Percentiles rank a stretch among this genome's conserved stretches.
Conservation (phyloP, 768 basidiomycete genomes). For the Lactarius hengduanensis region DNA sequence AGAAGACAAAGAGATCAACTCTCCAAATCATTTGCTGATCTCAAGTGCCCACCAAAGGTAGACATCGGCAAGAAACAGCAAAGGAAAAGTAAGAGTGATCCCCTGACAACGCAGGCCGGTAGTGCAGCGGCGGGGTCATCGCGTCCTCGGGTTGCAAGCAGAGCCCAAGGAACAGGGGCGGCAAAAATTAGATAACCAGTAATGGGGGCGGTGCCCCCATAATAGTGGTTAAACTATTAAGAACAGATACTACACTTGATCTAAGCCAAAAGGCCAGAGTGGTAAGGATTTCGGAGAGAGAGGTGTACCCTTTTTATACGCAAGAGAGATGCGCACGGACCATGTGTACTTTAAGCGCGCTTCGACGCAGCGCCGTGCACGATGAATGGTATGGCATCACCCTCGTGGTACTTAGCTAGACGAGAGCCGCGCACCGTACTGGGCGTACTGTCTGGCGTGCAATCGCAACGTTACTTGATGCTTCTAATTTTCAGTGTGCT, state of each 20-base stretch:
- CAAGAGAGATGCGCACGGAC: conserved; percentile 22
- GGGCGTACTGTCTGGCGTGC: neutral
- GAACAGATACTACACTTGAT: conserved; percentile 98
- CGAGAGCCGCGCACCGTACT: too few relatives aligned
- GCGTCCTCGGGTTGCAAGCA: conserved; percentile 29
- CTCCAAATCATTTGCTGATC: conserved; percentile 20
- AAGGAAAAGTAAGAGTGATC: conserved; percentile 24
- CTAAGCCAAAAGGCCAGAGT: conserved; percentile 96
- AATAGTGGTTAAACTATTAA: conserved; percentile 68
- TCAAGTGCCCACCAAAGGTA: conserved; percentile 6
- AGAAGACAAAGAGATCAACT: neutral
- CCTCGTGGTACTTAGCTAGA: neutral
- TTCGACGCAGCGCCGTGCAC: neutral
- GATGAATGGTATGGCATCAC: neutral
- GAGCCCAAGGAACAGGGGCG: conserved; percentile 32
- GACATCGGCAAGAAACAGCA: conserved; percentile 17
- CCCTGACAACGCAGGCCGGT: conserved; percentile 29
- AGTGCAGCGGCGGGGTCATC: conserved; percentile 31
- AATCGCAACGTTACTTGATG: neutral
- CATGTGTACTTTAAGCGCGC: neutral
- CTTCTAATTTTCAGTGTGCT: neutral
- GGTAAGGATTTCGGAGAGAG: conserved; percentile 45
- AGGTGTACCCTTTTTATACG: conserved; percentile 17
- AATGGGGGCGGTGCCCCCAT: conserved; percentile 37
- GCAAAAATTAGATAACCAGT: conserved; percentile 38